Evolutionary conservation across 2,329 filamentous ascomycete genomes (phyloP).

Genomic region (Exophiala viscosa): DNA sequence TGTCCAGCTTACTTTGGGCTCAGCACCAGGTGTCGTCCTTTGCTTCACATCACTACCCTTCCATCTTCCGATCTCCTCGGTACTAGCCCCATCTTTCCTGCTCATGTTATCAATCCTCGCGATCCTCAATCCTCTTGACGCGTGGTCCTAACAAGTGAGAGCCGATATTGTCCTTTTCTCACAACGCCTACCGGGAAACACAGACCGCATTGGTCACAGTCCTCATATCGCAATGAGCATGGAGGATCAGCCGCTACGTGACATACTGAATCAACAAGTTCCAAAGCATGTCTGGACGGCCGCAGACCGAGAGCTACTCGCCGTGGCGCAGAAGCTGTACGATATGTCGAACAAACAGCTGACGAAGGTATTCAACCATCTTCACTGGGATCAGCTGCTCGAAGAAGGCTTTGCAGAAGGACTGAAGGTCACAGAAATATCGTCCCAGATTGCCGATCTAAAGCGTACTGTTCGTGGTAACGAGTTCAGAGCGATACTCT

Average conservation of each 20-base stretch:
- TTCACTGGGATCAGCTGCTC: not conserved
- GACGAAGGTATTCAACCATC: not conserved
- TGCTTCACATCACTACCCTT: no score
- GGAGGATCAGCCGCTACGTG: not conserved
- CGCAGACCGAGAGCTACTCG: not conserved
- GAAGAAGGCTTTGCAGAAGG: slow-evolving; percentile 1
- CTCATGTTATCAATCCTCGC: no score
- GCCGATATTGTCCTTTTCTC: no score
- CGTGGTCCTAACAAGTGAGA: no score
- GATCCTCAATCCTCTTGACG: no score
- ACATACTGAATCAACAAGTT: not conserved
- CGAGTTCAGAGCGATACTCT: not conserved
- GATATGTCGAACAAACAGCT: not conserved
- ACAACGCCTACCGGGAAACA: no score
- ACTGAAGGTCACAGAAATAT: not conserved
- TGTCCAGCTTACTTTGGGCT: no score
- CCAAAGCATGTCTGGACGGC: not conserved
- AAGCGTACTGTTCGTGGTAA: not conserved
- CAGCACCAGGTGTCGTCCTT: no score
- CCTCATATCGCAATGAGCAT: no score
- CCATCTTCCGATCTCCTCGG: no score
- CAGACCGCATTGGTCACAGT: no score
- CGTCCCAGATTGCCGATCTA: slow-evolving; percentile 2
- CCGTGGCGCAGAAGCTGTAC: not conserved
- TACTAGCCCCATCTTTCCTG: no score